A percentile compares a stretch with the other conserved stretches of the same genome.
Evolutionary conservation across 371 early-diverging fungal species (phyloP).

Genomic region (Apophysomyces sp.): DNA sequence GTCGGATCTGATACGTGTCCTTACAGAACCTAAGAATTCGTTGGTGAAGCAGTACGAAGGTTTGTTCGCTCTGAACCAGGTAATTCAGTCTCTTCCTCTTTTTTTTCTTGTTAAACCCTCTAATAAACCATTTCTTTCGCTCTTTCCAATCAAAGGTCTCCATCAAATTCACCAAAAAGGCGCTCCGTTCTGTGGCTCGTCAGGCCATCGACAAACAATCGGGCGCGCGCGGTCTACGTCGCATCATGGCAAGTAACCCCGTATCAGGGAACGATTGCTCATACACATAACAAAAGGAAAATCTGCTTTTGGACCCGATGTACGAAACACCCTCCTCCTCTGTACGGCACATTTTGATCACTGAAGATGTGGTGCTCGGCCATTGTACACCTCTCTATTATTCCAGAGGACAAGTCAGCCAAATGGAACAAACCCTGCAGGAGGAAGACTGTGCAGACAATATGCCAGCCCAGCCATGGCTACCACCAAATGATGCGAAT

Average conservation of each 20-base stretch:
- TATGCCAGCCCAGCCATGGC: not conserved
- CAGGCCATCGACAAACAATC: slow-evolving; percentile 73
- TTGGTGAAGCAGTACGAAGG: slow-evolving; percentile 75
- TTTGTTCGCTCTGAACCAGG: slow-evolving; percentile 60
- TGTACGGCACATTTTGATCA: slow-evolving; percentile 59
- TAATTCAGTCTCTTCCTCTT: slow-evolving; percentile 11
- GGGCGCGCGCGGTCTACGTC: slow-evolving; percentile 79
- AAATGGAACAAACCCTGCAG: slow-evolving; percentile 11
- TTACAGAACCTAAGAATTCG: slow-evolving; percentile 78
- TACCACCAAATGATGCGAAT: not conserved
- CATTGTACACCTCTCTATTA: slow-evolving; percentile 59
- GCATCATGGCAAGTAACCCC: slow-evolving; percentile 59
- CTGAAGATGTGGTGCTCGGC: slow-evolving; percentile 49
- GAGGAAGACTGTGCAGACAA: not conserved
- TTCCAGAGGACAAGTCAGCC: slow-evolving; percentile 52
- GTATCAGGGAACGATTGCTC: not conserved
- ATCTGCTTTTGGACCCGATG: slow-evolving; percentile 70
- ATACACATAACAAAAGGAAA: slow-evolving; percentile 40
- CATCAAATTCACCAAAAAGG: slow-evolving; percentile 62
- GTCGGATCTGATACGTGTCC: slow-evolving; percentile 64
- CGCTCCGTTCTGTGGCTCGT: slow-evolving; percentile 64
- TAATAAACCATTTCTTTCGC: too few relatives aligned
- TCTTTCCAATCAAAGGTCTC: slow-evolving; percentile 35
- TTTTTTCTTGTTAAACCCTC: not conserved
- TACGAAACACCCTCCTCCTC: slow-evolving; percentile 71